Conservation (phyloP, 345 rosid species). For the Populus nigra region DNA sequence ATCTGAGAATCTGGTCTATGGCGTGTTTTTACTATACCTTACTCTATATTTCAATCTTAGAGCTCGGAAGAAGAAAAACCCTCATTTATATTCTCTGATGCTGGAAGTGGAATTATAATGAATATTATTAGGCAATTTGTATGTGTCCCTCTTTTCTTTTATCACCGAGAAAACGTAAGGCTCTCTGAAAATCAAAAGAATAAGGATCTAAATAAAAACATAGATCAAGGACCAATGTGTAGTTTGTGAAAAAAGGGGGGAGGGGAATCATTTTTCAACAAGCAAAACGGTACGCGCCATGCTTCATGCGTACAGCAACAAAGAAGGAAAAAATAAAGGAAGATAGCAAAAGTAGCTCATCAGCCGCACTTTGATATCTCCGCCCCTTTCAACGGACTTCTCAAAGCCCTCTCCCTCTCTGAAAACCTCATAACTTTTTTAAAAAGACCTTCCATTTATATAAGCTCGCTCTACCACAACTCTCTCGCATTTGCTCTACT, state of each 20-base stretch:
- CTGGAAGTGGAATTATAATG: too few species aligned
- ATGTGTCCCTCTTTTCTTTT: too few species aligned
- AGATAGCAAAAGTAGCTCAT: conserved; percentile 36
- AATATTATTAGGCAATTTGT: too few species aligned
- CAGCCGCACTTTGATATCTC: conserved; percentile 58
- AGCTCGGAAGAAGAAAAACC: too few species aligned
- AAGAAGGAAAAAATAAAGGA: neutral
- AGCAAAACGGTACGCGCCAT: conserved; percentile 10
- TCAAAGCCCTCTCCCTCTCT: conserved; percentile 30
- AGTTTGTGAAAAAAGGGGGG: neutral
- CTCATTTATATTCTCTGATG: too few species aligned
- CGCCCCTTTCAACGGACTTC: conserved; percentile 51
- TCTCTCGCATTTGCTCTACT: neutral
- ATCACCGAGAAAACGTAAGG: too few species aligned
- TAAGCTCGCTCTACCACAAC: neutral
- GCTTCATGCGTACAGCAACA: conserved; percentile 13
- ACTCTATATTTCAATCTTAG: too few species aligned
- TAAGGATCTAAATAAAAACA: neutral
- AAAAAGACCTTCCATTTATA: neutral
- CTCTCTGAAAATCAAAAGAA: neutral
- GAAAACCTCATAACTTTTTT: neutral
- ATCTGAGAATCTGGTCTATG: too few species aligned
- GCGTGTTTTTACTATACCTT: too few species aligned
- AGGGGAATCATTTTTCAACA: neutral
- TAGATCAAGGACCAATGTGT: neutral